These are phyloP conservation scores for Globisporangium middletonii DNA, from an alignment of 352 stramenopile species.

Conservation along the genomic window DNA sequence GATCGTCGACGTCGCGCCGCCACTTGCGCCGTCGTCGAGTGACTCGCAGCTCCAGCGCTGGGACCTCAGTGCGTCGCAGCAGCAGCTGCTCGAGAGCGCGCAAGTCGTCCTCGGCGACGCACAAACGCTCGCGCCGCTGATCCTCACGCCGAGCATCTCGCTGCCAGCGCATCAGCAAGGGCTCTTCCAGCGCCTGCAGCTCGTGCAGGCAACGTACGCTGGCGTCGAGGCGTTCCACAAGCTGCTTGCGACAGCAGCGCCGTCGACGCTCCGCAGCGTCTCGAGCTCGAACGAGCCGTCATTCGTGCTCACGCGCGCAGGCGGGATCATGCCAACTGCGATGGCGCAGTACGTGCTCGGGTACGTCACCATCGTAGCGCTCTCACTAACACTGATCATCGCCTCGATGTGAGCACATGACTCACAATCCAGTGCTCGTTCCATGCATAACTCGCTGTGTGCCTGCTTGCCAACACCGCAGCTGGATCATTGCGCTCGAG, in stretches of 20 bases:
- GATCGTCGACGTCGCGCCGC: slow-evolving; percentile 31
- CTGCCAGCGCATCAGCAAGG: slow-evolving; percentile 21
- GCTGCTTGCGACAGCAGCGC: slow-evolving; percentile 8
- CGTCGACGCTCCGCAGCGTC: slow-evolving; percentile 8
- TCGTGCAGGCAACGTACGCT: slow-evolving; percentile 61
- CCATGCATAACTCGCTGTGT: neutral
- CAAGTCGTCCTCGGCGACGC: slow-evolving; percentile 47
- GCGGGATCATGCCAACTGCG: slow-evolving; percentile 43
- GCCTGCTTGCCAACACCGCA: neutral
- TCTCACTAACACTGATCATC: neutral
- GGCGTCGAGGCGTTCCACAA: slow-evolving; percentile 49
- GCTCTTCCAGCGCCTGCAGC: slow-evolving; percentile 36
- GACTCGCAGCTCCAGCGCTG: slow-evolving; percentile 15
- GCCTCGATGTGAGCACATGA: neutral
- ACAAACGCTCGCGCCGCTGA: slow-evolving; percentile 30
- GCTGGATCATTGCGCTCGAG: slow-evolving; percentile 57
- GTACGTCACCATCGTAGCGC: slow-evolving; percentile 10
- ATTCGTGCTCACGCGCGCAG: slow-evolving; percentile 53
- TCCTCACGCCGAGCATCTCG: slow-evolving; percentile 21
- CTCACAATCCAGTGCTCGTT: neutral
- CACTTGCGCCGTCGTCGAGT: slow-evolving; percentile 8
- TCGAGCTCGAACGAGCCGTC: slow-evolving; percentile 8
- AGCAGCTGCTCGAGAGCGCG: slow-evolving; percentile 30
- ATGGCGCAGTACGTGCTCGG: slow-evolving; percentile 70
- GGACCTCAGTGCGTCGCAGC: slow-evolving; percentile 27